These are phyloP conservation scores for Acacia melanoxylon DNA, from an alignment of 306 rosid species.

Conservation along the genomic window DNA sequence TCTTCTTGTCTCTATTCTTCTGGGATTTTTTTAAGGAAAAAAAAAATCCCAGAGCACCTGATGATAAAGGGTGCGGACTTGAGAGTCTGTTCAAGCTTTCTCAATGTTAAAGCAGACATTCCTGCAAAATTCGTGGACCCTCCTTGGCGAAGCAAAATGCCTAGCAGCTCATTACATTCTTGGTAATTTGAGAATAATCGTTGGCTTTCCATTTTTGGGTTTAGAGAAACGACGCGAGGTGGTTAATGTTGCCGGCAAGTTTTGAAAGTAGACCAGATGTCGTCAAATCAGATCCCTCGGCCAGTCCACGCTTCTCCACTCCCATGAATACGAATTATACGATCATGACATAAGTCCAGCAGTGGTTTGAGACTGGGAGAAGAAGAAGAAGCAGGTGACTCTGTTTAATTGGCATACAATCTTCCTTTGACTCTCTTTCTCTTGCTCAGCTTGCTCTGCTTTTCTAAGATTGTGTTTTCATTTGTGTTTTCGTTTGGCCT, in stretches of 20 bases:
- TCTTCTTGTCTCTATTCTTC: background rate
- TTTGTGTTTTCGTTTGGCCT: no score
- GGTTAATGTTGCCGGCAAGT: background rate
- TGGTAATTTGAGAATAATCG: background rate
- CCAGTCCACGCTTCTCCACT: no score
- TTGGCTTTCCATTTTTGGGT: background rate
- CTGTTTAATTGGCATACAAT: no score
- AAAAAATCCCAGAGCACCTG: background rate
- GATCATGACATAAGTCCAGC: no score
- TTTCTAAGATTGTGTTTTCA: no score
- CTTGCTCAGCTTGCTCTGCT: no score
- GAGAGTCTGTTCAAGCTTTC: background rate
- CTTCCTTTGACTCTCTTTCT: no score
- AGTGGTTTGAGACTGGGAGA: no score
- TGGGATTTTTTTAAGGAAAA: slow-evolving; percentile 1
- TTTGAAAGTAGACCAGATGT: background rate
- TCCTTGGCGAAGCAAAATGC: background rate
- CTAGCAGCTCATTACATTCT: background rate
- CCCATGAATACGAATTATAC: no score
- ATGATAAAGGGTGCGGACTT: slow-evolving; percentile 24
- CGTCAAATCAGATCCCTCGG: no score
- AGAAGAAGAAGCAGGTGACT: no score
- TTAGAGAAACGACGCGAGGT: background rate
- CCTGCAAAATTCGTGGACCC: background rate
- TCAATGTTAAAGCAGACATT: background rate